These are phyloP conservation scores for Talaromyces thailandensis DNA, from an alignment of 495 filamentous ascomycete species.

Conservation along the genomic window DNA sequence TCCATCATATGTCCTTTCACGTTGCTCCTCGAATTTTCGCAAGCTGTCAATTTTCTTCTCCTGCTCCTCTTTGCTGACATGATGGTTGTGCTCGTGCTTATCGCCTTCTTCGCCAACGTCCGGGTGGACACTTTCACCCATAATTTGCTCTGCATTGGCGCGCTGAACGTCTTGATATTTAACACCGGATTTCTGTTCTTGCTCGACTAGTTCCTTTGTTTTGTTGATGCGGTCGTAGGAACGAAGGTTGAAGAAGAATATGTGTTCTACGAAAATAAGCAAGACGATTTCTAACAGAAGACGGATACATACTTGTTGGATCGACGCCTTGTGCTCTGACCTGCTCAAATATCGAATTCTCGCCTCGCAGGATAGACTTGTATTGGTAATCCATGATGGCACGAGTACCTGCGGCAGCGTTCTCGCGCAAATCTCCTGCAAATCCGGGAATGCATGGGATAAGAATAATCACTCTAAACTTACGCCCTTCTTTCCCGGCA, in stretches of 20 bases:
- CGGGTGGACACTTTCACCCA: conserved; percentile 64
- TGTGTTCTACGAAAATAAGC: conserved; percentile 40
- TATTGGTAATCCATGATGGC: conserved; percentile 99
- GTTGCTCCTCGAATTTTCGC: conserved; percentile 53
- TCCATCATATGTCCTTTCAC: conserved; percentile 17
- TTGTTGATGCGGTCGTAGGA: conserved; percentile 87
- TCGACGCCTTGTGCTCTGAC: conserved; percentile 71
- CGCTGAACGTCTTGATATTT: conserved; percentile 78
- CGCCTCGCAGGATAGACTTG: conserved; percentile 85
- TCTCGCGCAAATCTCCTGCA: conserved; percentile 77
- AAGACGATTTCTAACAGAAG: background rate
- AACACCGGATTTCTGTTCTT: conserved; percentile 72
- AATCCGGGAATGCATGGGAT: conserved; percentile 92
- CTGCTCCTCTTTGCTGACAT: conserved; percentile 16
- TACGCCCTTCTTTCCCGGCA: conserved; percentile 74
- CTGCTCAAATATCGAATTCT: conserved; percentile 80
- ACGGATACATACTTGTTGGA: conserved; percentile 38
- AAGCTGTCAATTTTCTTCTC: conserved; percentile 39
- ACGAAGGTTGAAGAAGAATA: conserved; percentile 88
- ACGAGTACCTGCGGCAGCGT: conserved; percentile 74
- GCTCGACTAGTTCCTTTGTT: conserved; percentile 54
- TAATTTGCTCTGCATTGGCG: conserved; percentile 76
- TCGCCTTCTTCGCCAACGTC: conserved; percentile 42
- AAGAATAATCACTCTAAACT: conserved; percentile 83
- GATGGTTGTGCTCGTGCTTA: conserved; percentile 29